These are phyloP conservation scores for Chaetomium tenue DNA, from an alignment of 495 filamentous ascomycete species.

Conservation along the genomic window DNA sequence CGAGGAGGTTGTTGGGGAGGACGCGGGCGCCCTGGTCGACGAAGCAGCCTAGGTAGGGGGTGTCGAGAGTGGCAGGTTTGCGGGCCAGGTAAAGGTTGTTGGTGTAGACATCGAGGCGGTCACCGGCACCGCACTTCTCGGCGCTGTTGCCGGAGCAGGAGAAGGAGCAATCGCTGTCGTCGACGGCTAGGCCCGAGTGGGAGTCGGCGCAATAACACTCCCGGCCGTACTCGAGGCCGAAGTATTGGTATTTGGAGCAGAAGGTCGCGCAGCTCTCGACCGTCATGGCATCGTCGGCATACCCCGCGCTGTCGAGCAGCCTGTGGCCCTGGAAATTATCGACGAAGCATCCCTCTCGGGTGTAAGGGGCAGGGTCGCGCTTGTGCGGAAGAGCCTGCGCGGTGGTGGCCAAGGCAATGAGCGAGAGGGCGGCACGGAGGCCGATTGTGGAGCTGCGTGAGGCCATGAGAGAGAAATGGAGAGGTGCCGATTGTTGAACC, in stretches of 20 bases:
- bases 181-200: slow-evolving; percentile 14
- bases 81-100: slow-evolving; percentile 24
- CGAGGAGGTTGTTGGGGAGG: slow-evolving; percentile 22
- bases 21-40: slow-evolving; percentile 23
- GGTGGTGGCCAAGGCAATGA: slow-evolving; percentile 18
- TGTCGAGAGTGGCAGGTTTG: slow-evolving; percentile 8
- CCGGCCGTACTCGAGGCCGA: slow-evolving; percentile 30
- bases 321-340: slow-evolving; percentile 40
- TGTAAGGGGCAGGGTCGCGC: slow-evolving; percentile 14
- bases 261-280: slow-evolving; percentile 58
- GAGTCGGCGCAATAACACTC: slow-evolving; percentile 39
- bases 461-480: background rate
- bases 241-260: slow-evolving; percentile 48
- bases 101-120: slow-evolving; percentile 50
- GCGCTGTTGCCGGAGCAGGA: slow-evolving; percentile 46
- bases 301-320: slow-evolving; percentile 52
- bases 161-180: slow-evolving; percentile 45
- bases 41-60: slow-evolving; percentile 26
- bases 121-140: slow-evolving; percentile 47
- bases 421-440: slow-evolving; percentile 13
- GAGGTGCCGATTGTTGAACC: too few relatives aligned
- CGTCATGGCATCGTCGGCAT: slow-evolving; percentile 53
- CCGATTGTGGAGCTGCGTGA: background rate
- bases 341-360: slow-evolving; percentile 22
- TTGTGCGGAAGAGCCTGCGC: slow-evolving; percentile 19